phyloP scores from a whole-genome alignment of 306 rosid species.

The Vicia sativa region DNA sequence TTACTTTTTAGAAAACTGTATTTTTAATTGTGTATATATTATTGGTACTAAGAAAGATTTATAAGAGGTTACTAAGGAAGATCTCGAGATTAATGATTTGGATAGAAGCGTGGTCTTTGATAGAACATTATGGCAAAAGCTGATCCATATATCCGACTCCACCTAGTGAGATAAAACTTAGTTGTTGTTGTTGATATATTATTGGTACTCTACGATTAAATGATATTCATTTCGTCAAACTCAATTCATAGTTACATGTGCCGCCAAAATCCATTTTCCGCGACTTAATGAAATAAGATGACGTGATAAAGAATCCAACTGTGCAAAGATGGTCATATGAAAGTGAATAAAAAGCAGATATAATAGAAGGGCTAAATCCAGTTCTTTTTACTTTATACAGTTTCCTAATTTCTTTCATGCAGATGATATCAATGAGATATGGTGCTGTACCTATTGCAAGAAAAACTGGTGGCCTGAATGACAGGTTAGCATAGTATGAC shows the following conservation, averaged over 20 bases:
- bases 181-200: background rate
- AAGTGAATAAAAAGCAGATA: conserved; percentile 7
- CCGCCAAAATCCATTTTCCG: conserved; percentile 30
- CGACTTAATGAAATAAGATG: conserved; percentile 19
- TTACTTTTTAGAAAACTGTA: conserved; percentile 1
- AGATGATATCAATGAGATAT: conserved; percentile 99
- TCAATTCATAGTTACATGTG: conserved; percentile 8
- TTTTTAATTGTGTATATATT: background rate
- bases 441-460: conserved; percentile 89
- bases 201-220: conserved; percentile 13
- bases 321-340: conserved; percentile 13
- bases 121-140: no score
- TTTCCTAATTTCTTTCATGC: conserved; percentile 34
- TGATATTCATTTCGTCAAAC: conserved; percentile 19
- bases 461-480: conserved; percentile 95
- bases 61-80: no score
- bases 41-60: background rate
- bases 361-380: conserved; percentile 3
- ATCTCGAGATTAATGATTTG: no score
- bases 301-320: conserved; percentile 9
- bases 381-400: conserved; percentile 1
- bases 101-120: no score
- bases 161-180: no score
- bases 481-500: conserved; percentile 62
- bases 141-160: no score